These are phyloP conservation scores for Linum tenue DNA, from an alignment of 345 rosid genomes.

Conservation along the genomic window DNA sequence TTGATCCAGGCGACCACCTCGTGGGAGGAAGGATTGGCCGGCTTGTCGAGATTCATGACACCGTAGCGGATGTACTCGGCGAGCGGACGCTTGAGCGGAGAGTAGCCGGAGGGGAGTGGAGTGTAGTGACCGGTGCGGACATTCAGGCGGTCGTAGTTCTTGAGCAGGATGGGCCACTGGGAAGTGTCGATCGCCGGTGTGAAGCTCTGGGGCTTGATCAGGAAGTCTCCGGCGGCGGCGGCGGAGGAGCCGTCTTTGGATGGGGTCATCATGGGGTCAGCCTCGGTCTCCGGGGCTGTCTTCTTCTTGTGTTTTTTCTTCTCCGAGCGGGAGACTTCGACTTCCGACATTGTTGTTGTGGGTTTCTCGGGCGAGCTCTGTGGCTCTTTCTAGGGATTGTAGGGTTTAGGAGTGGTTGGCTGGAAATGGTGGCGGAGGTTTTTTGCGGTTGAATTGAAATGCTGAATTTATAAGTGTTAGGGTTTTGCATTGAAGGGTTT, in stretches of 20 bases:
- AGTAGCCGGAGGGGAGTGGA: constrained; percentile 71
- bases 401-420: constrained; percentile 2
- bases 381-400: neutral
- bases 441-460: neutral
- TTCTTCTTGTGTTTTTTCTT: constrained; percentile 53
- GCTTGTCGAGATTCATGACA: constrained; percentile 77
- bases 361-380: neutral
- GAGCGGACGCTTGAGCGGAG: constrained; percentile 85
- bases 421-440: neutral
- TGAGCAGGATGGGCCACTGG: constrained; percentile 82
- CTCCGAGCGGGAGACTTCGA: constrained; percentile 48
- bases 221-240: constrained; percentile 31
- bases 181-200: constrained; percentile 81
- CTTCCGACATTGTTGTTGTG: constrained; percentile 44
- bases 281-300: neutral
- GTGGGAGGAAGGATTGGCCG: constrained; percentile 91
- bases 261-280: constrained; percentile 3
- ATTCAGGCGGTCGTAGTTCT: constrained; percentile 88
- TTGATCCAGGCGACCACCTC: constrained; percentile 99
- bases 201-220: constrained; percentile 76
- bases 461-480: neutral
- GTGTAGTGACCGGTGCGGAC: constrained; percentile 97
- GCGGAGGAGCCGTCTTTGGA: constrained; percentile 2
- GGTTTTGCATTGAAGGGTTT: neutral
- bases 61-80: constrained; percentile 81